Evolutionary conservation across 441 rosid species (phyloP).

Genomic region (Populus hybrid): DNA sequence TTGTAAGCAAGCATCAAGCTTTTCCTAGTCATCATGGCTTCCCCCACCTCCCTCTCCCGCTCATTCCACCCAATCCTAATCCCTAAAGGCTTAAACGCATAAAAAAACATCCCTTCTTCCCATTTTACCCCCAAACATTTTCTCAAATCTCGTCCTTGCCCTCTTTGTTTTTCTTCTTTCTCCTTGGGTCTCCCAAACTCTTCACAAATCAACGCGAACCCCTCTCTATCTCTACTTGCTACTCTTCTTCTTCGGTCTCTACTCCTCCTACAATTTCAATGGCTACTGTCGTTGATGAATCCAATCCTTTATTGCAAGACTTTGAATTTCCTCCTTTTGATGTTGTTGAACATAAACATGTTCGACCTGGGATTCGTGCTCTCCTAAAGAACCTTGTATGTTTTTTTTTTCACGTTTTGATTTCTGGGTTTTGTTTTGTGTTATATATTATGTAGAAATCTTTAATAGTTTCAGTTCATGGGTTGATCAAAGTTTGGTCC

Average conservation of each 20-base stretch:
- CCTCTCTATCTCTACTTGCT: slow-evolving; percentile 20
- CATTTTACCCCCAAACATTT: slow-evolving; percentile 33
- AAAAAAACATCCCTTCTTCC: slow-evolving; percentile 24
- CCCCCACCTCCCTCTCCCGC: slow-evolving; percentile 43
- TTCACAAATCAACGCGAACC: slow-evolving; percentile 24
- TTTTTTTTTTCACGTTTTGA: neutral
- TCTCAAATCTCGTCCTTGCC: slow-evolving; percentile 47
- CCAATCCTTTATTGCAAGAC: slow-evolving; percentile 69
- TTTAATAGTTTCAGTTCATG: neutral
- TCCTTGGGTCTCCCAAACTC: slow-evolving; percentile 51
- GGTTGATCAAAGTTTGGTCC: neutral
- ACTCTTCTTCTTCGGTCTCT: slow-evolving; percentile 40
- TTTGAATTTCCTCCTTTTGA: slow-evolving; percentile 79
- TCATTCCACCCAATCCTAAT: slow-evolving; percentile 31
- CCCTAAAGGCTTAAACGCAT: neutral
- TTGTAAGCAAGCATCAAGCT: too few species aligned
- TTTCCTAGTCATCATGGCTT: slow-evolving; percentile 27
- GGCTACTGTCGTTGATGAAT: slow-evolving; percentile 30
- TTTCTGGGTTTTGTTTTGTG: neutral
- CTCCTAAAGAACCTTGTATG: slow-evolving; percentile 62
- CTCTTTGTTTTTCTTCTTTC: slow-evolving; percentile 74
- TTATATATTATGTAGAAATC: neutral
- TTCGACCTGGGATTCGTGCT: slow-evolving; percentile 73
- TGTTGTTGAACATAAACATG: slow-evolving; percentile 54
- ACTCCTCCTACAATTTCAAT: slow-evolving; percentile 21